Evolutionary conservation across 2,329 filamentous ascomycete genomes (phyloP), one percentile per base, ranked within the genome.

Genomic region (Lachnellula occidentalis): DNA sequence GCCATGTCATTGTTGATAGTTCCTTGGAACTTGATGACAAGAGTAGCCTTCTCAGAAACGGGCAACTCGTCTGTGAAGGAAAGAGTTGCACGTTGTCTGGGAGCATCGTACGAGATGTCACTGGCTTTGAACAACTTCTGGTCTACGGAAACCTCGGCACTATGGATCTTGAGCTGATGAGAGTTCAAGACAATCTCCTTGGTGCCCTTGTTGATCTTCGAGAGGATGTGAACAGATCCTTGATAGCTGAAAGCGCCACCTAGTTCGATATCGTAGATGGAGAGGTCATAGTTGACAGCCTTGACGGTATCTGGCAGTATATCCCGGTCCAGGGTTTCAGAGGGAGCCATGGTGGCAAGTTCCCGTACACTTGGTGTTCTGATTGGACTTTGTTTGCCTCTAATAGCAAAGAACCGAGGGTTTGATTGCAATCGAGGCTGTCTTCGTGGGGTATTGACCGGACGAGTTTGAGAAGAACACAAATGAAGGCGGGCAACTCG

Each of bases 1-100:
- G 89, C 87, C 90, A 96, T 95, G 61, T 87, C 82, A 68, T 90
- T 89, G 77, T 95, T 96, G 72, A 95, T 87, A 56, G 80, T 85
- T 57, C 90, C 92, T 65, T 87, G 80, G 67, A 94, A 96, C 19
- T 83, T 78, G 67, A 96, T 81, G 46, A 79, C 76, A 42, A 96
- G 72, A 5, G 77, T 69, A 22, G 86, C 85, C 69, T 88, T 83
- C 56, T 84, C 77, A 22, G 86, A 79, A 34, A 81, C 76, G 17
- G 85, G 79, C 34, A 96, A 76, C 66, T 88, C 85, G 61, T 88
- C 77, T 34, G 83, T 73, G 70, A 99, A 95, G 62, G 78, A 76
- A 63, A 99, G 78, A 53, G 86, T 92, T 41, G 85, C 88, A 57
- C 92, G 85, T 75, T 97, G 92, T 59, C 86, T 86, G 71, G 87